phyloP scores from a whole-genome alignment of 2,329 filamentous ascomycete species.

The Phyllosticta citrichinensis region DNA sequence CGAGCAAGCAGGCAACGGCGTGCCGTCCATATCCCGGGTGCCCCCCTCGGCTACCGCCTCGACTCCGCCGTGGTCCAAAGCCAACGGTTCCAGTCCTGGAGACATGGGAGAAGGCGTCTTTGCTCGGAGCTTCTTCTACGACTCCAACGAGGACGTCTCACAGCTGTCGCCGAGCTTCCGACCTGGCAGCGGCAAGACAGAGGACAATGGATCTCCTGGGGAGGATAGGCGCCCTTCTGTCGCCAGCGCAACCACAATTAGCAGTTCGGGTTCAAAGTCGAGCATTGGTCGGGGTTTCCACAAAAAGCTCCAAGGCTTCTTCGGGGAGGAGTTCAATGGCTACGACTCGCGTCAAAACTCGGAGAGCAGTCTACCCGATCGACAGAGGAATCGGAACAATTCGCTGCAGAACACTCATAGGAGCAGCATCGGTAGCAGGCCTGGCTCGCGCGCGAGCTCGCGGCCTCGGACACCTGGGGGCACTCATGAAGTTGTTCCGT shows the following conservation, averaged over 20 bases:
- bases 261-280: slow-evolving; percentile 72
- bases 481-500: slow-evolving; percentile 92
- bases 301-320: slow-evolving; percentile 83
- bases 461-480: slow-evolving; percentile 77
- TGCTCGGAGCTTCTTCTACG: slow-evolving; percentile 55
- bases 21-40: slow-evolving; percentile 49
- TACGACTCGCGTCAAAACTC: slow-evolving; percentile 56
- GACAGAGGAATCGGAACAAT: slow-evolving; percentile 63
- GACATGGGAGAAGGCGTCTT: slow-evolving; percentile 36
- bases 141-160: slow-evolving; percentile 59
- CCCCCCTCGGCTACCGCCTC: slow-evolving; percentile 47
- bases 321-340: slow-evolving; percentile 77
- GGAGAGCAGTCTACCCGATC: slow-evolving; percentile 52
- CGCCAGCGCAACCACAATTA: slow-evolving; percentile 76
- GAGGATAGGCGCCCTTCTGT: slow-evolving; percentile 79
- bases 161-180: slow-evolving; percentile 65
- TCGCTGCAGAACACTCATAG: slow-evolving; percentile 59
- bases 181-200: slow-evolving; percentile 42
- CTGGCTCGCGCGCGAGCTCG: slow-evolving; percentile 65
- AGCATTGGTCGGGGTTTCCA: slow-evolving; percentile 58
- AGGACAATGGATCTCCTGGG: slow-evolving; percentile 35
- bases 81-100: slow-evolving; percentile 21
- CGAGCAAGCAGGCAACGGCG: slow-evolving; percentile 48
- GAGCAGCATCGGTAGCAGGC: slow-evolving; percentile 38
- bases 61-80: slow-evolving; percentile 42